Evolutionary conservation across 768 basidiomycete species (phyloP).

Genomic region (Cantharellus cinnabarinus): DNA sequence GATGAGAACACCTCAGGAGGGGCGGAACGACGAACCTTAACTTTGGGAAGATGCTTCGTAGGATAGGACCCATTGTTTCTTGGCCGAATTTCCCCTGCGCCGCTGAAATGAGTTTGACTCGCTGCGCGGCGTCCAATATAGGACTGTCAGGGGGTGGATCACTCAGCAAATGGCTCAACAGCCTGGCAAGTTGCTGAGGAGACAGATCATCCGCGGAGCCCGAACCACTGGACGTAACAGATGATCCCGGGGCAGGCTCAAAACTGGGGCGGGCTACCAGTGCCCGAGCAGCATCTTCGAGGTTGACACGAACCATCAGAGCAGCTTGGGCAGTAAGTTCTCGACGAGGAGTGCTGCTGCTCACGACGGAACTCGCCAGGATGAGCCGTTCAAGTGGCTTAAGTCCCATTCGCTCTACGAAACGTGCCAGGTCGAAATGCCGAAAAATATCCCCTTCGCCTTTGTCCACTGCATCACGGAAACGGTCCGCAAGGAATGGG

Average conservation of each 20-base stretch:
- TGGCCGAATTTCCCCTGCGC: slow-evolving; percentile 63
- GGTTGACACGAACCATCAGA: slow-evolving; percentile 50
- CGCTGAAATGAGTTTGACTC: slow-evolving; percentile 53
- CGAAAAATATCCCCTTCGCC: slow-evolving; percentile 71
- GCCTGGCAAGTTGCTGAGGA: slow-evolving; percentile 51
- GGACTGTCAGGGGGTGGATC: slow-evolving; percentile 50
- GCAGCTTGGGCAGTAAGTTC: slow-evolving; percentile 40
- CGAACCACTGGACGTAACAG: too few relatives aligned
- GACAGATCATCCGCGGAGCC: slow-evolving; percentile 34
- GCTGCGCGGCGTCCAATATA: slow-evolving; percentile 48
- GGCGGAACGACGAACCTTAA: slow-evolving; percentile 34
- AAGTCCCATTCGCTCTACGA: slow-evolving; percentile 62
- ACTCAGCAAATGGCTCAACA: slow-evolving; percentile 62
- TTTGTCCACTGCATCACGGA: slow-evolving; percentile 75
- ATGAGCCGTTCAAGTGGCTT: slow-evolving; percentile 63
- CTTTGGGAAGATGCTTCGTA: slow-evolving; percentile 53
- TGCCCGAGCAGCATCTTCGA: slow-evolving; percentile 56
- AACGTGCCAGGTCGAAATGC: slow-evolving; percentile 65
- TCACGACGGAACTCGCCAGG: slow-evolving; percentile 52
- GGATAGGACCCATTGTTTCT: slow-evolving; percentile 51
- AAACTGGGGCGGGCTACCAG: slow-evolving; percentile 64
- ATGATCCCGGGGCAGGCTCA: slow-evolving; percentile 26
- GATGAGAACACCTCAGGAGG: slow-evolving; percentile 6
- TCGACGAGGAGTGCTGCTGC: slow-evolving; percentile 32
- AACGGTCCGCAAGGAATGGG: slow-evolving; percentile 76